Percentiles rank a stretch among this genome's conserved stretches.
These are phyloP conservation scores for Trichoderma koningii DNA, from an alignment of 2,329 filamentous ascomycete species.

Conservation along the genomic window DNA sequence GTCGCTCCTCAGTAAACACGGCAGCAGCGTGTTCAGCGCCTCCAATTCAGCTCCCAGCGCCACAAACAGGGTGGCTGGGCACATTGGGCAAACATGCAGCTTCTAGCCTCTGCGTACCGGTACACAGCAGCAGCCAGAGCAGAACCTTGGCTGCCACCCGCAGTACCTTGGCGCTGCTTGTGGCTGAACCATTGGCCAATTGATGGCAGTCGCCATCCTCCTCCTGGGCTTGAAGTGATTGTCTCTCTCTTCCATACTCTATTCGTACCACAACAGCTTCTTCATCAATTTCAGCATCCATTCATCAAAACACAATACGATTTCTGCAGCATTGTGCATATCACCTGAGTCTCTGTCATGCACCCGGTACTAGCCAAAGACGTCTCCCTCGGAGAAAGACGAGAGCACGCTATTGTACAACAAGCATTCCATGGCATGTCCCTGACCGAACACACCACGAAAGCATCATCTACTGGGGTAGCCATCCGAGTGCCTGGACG, in stretches of 20 bases:
- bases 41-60: neutral
- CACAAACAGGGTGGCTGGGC: neutral
- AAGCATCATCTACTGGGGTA: conserved; percentile 8
- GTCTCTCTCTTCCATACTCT: conserved; percentile 9
- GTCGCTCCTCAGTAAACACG: neutral
- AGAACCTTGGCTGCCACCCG: neutral
- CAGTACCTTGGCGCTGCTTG: neutral
- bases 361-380: conserved; percentile 10
- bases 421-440: neutral
- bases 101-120: neutral
- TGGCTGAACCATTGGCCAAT: conserved; percentile 16
- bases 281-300: neutral
- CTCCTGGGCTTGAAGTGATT: neutral
- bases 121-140: neutral
- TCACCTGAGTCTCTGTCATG: neutral
- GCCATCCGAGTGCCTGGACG: conserved; percentile 2
- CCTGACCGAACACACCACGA: conserved; percentile 11
- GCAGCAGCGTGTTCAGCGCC: neutral
- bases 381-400: conserved; percentile 11
- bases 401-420: neutral
- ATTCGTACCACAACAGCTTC: neutral
- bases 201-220: neutral
- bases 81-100: too few relatives aligned
- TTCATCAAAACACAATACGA: neutral
- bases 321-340: neutral